A percentile compares a stretch with the other conserved stretches of the same genome.
phyloP scores from a whole-genome alignment of 352 stramenopile species.

The Hyphochytrium catenoides region DNA sequence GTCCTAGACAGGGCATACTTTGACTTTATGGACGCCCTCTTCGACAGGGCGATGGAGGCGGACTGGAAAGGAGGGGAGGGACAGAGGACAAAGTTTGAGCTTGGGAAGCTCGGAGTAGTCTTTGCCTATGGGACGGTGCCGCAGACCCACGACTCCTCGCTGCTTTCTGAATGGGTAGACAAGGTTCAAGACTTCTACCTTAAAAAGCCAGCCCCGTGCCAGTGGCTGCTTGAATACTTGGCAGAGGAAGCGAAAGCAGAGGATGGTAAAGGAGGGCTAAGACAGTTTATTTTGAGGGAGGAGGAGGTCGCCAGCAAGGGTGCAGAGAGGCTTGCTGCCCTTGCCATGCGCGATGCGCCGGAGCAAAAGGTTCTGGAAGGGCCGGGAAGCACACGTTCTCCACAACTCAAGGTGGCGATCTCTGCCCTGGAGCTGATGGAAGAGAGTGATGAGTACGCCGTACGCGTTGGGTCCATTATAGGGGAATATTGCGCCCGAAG shows the following conservation, averaged over 20 bases:
- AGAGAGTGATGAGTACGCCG: too few species aligned
- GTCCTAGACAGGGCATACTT: constrained; percentile 39
- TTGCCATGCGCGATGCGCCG: too few species aligned
- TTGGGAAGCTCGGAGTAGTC: constrained; percentile 9
- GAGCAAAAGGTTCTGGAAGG: too few species aligned
- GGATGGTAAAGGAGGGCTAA: too few species aligned
- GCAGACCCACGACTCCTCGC: constrained; percentile 39
- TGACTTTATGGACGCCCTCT: constrained; percentile 45
- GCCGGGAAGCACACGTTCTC: too few species aligned
- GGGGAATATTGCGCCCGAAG: too few species aligned
- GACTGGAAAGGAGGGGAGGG: constrained; percentile 6
- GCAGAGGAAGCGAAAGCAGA: constrained; percentile 27
- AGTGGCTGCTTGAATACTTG: constrained; percentile 39
- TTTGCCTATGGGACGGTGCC: constrained; percentile 63
- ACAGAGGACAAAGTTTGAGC: constrained; percentile 14
- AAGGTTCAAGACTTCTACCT: constrained; percentile 39
- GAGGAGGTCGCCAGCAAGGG: too few species aligned
- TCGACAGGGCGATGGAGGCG: constrained; percentile 21
- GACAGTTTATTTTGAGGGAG: too few species aligned
- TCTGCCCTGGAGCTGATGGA: too few species aligned
- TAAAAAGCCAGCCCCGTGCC: constrained; percentile 28
- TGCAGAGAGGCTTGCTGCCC: too few species aligned
- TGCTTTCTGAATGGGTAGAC: constrained; percentile 40
- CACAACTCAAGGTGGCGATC: too few species aligned
- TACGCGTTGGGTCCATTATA: too few species aligned